These are phyloP conservation scores for Apiospora marii DNA, from an alignment of 2,329 filamentous ascomycete species.

Conservation along the genomic window DNA sequence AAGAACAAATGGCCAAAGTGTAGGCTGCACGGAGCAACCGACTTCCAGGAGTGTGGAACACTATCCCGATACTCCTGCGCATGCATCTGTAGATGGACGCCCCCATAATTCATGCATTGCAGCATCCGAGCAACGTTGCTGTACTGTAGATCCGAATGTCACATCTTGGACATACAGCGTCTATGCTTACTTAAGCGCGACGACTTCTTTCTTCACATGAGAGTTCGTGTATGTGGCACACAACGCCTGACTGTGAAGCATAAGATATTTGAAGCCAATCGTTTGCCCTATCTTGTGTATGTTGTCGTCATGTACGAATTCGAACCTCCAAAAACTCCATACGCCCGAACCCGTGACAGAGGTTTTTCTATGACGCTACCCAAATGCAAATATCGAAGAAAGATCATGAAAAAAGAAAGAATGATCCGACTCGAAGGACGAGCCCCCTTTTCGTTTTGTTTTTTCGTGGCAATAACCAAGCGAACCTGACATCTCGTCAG, in stretches of 20 bases:
- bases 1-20: not conserved
- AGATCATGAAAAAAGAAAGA: not conserved
- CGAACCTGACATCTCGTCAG: conserved; percentile 5
- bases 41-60: not conserved
- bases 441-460: not conserved
- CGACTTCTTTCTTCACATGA: not conserved
- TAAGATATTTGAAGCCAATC: not conserved
- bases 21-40: not conserved
- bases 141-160: not conserved
- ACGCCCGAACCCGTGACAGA: not conserved
- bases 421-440: not conserved
- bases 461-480: conserved; percentile 3
- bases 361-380: conserved; percentile 9
- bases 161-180: not conserved
- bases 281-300: not conserved
- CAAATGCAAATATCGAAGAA: conserved; percentile 2
- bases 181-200: not conserved
- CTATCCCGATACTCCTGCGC: not conserved
- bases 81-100: not conserved
- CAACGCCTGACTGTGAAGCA: not conserved
- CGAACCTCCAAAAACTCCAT: conserved; percentile 9
- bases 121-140: not conserved
- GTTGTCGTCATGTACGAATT: not conserved
- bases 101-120: conserved; percentile 1
- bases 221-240: not conserved